A percentile compares a stretch with the other conserved stretches of the same genome.
Conservation (phyloP, 148 eudicot species). For the Amaranthus palmeri region DNA sequence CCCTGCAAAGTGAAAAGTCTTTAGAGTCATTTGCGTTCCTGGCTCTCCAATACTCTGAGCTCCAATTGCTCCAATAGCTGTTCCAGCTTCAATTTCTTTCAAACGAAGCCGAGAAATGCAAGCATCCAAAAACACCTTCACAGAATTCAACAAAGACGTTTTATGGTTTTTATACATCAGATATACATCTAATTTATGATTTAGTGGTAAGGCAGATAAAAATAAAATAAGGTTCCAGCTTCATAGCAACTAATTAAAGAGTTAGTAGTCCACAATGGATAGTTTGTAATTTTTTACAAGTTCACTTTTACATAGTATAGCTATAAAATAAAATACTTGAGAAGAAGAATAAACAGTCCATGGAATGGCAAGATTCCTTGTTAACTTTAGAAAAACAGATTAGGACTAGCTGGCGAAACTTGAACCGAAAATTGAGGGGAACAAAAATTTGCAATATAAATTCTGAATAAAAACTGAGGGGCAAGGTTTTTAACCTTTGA, state of each 20-base stretch:
- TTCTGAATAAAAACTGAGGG: too few relatives aligned
- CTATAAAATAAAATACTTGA: too few relatives aligned
- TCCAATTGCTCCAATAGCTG: conserved; percentile 86
- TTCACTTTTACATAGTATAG: too few relatives aligned
- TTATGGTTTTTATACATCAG: neutral
- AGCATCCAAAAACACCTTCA: conserved; percentile 62
- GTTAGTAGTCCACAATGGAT: too few relatives aligned
- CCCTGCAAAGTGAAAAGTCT: conserved; percentile 98
- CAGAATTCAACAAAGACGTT: neutral
- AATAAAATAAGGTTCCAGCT: neutral
- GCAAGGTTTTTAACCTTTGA: too few relatives aligned
- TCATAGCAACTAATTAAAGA: too few relatives aligned
- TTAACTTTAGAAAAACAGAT: neutral
- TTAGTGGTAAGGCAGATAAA: neutral
- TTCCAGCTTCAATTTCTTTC: conserved; percentile 77
- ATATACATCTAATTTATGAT: neutral
- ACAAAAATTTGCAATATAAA: too few relatives aligned
- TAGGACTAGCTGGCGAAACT: neutral
- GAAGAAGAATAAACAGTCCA: too few relatives aligned
- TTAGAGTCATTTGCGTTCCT: conserved; percentile 92
- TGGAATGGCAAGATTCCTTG: neutral
- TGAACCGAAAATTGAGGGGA: neutral
- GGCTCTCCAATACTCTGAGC: conserved; percentile 99
- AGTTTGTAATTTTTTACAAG: too few relatives aligned
- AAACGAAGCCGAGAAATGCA: conserved; percentile 67